These are phyloP conservation scores for Trichoderma atroviride DNA, from an alignment of 2,329 filamentous ascomycete genomes.

Conservation along the genomic window DNA sequence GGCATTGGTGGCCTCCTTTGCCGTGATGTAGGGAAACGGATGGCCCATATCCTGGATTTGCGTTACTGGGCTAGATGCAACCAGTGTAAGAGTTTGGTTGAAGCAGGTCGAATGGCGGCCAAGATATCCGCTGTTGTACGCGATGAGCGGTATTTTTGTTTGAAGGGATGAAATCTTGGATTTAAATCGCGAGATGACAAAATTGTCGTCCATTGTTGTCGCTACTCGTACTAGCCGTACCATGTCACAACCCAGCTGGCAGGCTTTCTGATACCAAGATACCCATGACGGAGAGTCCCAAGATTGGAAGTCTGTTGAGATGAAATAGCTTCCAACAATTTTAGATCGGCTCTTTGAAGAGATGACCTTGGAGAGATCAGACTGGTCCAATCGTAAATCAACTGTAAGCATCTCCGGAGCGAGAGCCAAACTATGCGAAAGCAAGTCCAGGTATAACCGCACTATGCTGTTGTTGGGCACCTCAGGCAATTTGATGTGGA, in stretches of 20 bases:
- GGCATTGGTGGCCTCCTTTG: slow-evolving; percentile 16
- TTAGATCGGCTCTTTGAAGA: slow-evolving; percentile 13
- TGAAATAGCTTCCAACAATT: slow-evolving; percentile 13
- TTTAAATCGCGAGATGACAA: background rate
- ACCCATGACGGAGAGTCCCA: slow-evolving; percentile 12
- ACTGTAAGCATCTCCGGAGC: slow-evolving; percentile 19
- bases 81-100: slow-evolving; percentile 16
- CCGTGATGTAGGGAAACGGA: slow-evolving; percentile 11
- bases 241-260: slow-evolving; percentile 12
- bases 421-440: slow-evolving; percentile 5
- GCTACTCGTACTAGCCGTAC: slow-evolving; percentile 7
- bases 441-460: slow-evolving; percentile 9
- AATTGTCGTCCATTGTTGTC: slow-evolving; percentile 14
- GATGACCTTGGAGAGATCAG: background rate
- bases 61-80: background rate
- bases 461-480: background rate
- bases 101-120: slow-evolving; percentile 16
- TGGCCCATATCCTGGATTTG: background rate
- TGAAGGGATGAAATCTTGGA: background rate
- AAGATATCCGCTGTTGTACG: slow-evolving; percentile 7
- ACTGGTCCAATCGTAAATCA: slow-evolving; percentile 3
- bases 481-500: slow-evolving; percentile 14
- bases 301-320: slow-evolving; percentile 15
- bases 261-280: slow-evolving; percentile 22
- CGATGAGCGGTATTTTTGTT: slow-evolving; percentile 5